Conservation (phyloP, 352 stramenopile species). For the Hyaloperonospora arabidopsidis region DNA sequence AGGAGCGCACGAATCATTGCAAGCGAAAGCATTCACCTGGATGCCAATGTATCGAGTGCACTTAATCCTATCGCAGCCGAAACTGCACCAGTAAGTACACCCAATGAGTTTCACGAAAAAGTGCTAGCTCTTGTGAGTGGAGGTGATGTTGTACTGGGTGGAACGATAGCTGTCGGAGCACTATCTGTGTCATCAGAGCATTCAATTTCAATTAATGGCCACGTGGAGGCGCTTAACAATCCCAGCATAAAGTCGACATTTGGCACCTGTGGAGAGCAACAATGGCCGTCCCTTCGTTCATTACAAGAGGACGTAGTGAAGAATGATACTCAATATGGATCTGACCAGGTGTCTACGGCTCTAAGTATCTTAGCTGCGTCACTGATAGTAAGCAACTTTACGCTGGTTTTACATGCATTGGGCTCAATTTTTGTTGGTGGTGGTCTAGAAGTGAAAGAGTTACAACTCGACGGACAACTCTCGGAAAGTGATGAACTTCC, state of each 20-base stretch:
- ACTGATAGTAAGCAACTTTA: constrained; percentile 45
- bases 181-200: constrained; percentile 44
- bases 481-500: constrained; percentile 18
- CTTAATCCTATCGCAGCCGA: constrained; percentile 17
- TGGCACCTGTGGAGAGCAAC: constrained; percentile 40
- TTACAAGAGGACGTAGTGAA: constrained; percentile 14
- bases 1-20: constrained; percentile 37
- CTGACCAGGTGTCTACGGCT: constrained; percentile 7
- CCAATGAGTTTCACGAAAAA: constrained; percentile 21
- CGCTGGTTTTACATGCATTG: constrained; percentile 41
- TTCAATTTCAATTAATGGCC: constrained; percentile 43
- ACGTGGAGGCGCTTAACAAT: constrained; percentile 36
- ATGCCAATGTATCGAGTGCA: constrained; percentile 39
- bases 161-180: constrained; percentile 36
- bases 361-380: constrained; percentile 19
- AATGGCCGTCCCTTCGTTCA: constrained; percentile 18
- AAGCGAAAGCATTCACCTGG: constrained; percentile 39
- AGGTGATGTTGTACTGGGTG: constrained; percentile 45
- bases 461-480: constrained; percentile 20
- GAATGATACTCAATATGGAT: constrained; percentile 2
- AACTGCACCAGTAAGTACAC: constrained; percentile 8
- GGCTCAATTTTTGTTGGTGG: constrained; percentile 50
- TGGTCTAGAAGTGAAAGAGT: constrained; percentile 19
- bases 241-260: constrained; percentile 41
- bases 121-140: constrained; percentile 46